Percentiles rank a stretch among this genome's conserved stretches.
phyloP scores from a whole-genome alignment of 257 asterid genomes.

The Misopates orontium region DNA sequence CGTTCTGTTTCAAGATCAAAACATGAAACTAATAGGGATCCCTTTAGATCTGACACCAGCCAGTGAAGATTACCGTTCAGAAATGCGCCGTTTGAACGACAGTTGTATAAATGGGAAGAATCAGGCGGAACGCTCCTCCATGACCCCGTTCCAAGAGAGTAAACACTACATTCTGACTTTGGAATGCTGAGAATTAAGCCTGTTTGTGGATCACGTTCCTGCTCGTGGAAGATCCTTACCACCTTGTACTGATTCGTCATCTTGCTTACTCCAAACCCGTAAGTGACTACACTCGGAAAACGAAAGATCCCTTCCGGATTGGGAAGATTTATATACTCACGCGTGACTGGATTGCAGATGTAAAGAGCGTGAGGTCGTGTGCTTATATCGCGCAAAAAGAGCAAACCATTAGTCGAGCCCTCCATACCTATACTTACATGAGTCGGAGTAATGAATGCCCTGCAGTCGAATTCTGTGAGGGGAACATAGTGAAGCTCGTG shows the following conservation, averaged over 20 bases:
- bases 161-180: slow-evolving; percentile 30
- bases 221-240: slow-evolving; percentile 23
- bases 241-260: slow-evolving; percentile 16
- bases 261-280: slow-evolving; percentile 49
- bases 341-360: slow-evolving; percentile 48
- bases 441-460: background rate
- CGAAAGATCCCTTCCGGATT: slow-evolving; percentile 2
- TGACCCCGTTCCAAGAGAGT: slow-evolving; percentile 45
- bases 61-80: slow-evolving; percentile 47
- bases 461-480: too few species aligned
- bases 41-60: slow-evolving; percentile 32
- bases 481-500: too few species aligned
- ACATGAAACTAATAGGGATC: slow-evolving; percentile 22
- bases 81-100: slow-evolving; percentile 19
- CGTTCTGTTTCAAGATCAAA: slow-evolving; percentile 41
- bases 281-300: slow-evolving; percentile 19
- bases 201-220: background rate
- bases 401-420: slow-evolving; percentile 33
- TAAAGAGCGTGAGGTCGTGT: background rate
- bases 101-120: background rate
- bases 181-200: background rate
- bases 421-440: background rate
- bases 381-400: slow-evolving; percentile 16
- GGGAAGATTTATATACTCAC: slow-evolving; percentile 32
- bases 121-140: slow-evolving; percentile 31